A percentile compares a stretch with the other conserved stretches of the same genome.
Conservation (phyloP, 805 yeast species). For the Schizosaccharomyces octosporus region DNA sequence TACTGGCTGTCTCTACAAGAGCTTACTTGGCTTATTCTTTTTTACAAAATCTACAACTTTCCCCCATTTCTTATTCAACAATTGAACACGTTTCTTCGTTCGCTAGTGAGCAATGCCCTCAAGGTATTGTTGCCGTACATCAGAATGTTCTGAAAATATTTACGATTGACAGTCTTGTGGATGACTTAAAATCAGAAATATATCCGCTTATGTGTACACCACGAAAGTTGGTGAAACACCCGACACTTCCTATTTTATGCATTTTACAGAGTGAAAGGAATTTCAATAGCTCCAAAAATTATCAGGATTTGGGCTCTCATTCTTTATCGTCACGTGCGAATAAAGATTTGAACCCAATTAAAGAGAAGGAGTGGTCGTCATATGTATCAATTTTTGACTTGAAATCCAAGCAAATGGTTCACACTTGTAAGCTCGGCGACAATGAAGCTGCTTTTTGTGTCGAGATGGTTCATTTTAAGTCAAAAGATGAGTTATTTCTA, state of each 20-base stretch:
- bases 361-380: constrained; percentile 21
- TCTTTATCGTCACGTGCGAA: neutral
- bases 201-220: constrained; percentile 29
- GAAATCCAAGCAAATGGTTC: neutral
- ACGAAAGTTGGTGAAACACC: constrained; percentile 16
- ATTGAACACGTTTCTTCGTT: constrained; percentile 26
- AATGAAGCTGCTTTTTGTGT: constrained; percentile 23
- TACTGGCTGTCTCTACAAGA: constrained; percentile 28
- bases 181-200: constrained; percentile 20
- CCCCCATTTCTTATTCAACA: constrained; percentile 22
- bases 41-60: constrained; percentile 17
- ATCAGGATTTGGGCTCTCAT: constrained; percentile 4
- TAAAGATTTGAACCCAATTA: neutral
- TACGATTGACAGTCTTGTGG: constrained; percentile 12
- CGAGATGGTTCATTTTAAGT: constrained; percentile 14
- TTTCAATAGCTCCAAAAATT: constrained; percentile 5
- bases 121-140: constrained; percentile 40
- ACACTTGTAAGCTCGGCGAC: constrained; percentile 13
- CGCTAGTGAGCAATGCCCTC: constrained; percentile 33
- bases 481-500: constrained; percentile 6
- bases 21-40: constrained; percentile 30
- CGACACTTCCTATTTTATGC: constrained; percentile 12
- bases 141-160: constrained; percentile 19
- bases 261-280: constrained; percentile 24
- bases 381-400: constrained; percentile 30